Percentiles rank a stretch among this genome's conserved stretches.
These are phyloP conservation scores for Ceratocystis diversiconidia DNA, from an alignment of 2,329 filamentous ascomycete species.

Conservation along the genomic window DNA sequence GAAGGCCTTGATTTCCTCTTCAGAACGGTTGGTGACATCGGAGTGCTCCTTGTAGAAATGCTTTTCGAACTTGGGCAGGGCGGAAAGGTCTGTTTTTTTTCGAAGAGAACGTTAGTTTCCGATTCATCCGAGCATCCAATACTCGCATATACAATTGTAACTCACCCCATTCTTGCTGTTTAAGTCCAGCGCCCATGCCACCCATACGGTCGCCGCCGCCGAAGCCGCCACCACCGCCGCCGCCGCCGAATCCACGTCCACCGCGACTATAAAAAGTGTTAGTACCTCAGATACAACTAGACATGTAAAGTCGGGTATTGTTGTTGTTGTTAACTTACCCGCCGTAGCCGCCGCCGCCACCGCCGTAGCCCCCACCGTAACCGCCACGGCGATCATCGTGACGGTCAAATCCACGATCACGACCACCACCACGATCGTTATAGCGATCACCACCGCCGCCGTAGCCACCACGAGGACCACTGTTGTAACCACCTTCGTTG, in stretches of 20 bases:
- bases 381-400: constrained; percentile 27
- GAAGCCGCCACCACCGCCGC: constrained; percentile 31
- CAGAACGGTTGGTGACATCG: constrained; percentile 57
- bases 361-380: constrained; percentile 20
- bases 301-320: not conserved
- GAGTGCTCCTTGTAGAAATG: constrained; percentile 96
- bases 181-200: constrained; percentile 72
- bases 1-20: constrained; percentile 75
- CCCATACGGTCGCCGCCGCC: constrained; percentile 88
- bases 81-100: constrained; percentile 46
- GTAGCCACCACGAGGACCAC: constrained; percentile 24
- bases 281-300: constrained; percentile 22
- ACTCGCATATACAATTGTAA: constrained; percentile 20
- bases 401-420: constrained; percentile 28
- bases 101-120: not conserved
- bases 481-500: constrained; percentile 28
- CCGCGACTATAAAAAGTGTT: constrained; percentile 26
- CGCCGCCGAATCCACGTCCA: constrained; percentile 27
- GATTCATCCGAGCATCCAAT: not conserved
- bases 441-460: constrained; percentile 27
- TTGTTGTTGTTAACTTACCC: constrained; percentile 25
- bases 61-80: constrained; percentile 94
- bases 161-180: constrained; percentile 80
- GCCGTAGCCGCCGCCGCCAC: constrained; percentile 23
- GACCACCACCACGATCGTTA: constrained; percentile 26